Conservation (phyloP, 352 stramenopile genomes). For the Phytophthora hibernalis region DNA sequence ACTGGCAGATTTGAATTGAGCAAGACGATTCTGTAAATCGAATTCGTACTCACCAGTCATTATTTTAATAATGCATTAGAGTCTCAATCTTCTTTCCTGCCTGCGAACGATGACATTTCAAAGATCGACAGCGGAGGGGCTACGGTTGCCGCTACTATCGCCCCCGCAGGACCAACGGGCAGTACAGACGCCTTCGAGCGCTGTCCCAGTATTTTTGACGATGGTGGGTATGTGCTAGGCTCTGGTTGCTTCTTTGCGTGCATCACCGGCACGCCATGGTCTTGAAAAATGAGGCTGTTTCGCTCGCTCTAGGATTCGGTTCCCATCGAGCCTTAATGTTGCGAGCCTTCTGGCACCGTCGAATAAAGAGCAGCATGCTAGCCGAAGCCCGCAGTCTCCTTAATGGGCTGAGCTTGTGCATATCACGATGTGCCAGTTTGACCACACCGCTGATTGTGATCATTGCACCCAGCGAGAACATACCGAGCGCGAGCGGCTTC, state of each 20-base stretch:
- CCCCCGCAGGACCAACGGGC: slow-evolving; percentile 42
- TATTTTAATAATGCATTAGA: slow-evolving; percentile 29
- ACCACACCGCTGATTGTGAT: slow-evolving; percentile 80
- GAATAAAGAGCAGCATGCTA: slow-evolving; percentile 75
- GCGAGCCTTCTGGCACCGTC: slow-evolving; percentile 60
- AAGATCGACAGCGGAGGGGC: not conserved
- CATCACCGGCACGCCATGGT: slow-evolving; percentile 31
- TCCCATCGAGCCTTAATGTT: slow-evolving; percentile 61
- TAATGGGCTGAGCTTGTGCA: slow-evolving; percentile 59
- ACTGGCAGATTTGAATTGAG: no score
- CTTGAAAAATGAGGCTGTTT: slow-evolving; percentile 22
- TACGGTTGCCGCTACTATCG: slow-evolving; percentile 2
- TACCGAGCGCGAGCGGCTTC: slow-evolving; percentile 50
- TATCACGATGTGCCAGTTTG: slow-evolving; percentile 71
- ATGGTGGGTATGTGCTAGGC: slow-evolving; percentile 1
- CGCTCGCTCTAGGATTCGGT: not conserved
- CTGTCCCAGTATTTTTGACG: slow-evolving; percentile 10
- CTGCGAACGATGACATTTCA: slow-evolving; percentile 16
- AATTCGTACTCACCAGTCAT: no score
- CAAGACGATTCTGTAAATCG: no score
- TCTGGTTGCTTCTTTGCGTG: slow-evolving; percentile 27
- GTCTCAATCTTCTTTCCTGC: slow-evolving; percentile 20
- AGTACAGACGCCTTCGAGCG: slow-evolving; percentile 69
- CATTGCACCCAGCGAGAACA: slow-evolving; percentile 78
- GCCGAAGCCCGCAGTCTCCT: slow-evolving; percentile 56